phyloP scores from a whole-genome alignment of 1,284 basidiomycete species.

The Boletus sp. region DNA sequence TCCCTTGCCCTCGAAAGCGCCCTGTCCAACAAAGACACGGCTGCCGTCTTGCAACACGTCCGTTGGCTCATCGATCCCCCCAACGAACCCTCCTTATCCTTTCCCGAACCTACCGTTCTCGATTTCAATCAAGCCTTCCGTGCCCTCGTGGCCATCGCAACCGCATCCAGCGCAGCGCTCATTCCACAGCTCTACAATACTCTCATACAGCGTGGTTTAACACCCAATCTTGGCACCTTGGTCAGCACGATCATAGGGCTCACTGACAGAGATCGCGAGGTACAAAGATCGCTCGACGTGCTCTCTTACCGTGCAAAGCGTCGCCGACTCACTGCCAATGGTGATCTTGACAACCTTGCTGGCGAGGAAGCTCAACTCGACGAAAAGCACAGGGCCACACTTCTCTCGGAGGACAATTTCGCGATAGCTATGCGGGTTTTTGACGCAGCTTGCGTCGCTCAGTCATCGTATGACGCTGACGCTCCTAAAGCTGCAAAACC shows the following conservation, averaged over 20 bases:
- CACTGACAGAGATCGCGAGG: slow-evolving; percentile 74
- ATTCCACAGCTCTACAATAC: slow-evolving; percentile 78
- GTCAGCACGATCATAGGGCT: slow-evolving; percentile 70
- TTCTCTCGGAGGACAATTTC: slow-evolving; percentile 73
- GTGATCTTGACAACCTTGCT: slow-evolving; percentile 20
- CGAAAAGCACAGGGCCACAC: slow-evolving; percentile 42
- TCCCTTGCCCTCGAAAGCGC: slow-evolving; percentile 26
- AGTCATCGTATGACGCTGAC: slow-evolving; percentile 1
- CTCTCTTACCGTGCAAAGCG: slow-evolving; percentile 50
- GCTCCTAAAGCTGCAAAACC: slow-evolving; percentile 4
- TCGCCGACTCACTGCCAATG: slow-evolving; percentile 29
- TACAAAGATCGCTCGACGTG: slow-evolving; percentile 50
- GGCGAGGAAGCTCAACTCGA: slow-evolving; percentile 35
- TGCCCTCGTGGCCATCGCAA: slow-evolving; percentile 49
- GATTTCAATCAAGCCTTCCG: slow-evolving; percentile 72
- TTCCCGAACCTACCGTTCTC: slow-evolving; percentile 36
- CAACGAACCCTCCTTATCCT: slow-evolving; percentile 18
- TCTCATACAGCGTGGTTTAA: slow-evolving; percentile 67
- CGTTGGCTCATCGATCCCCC: slow-evolving; percentile 30
- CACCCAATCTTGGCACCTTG: slow-evolving; percentile 75
- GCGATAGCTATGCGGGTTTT: slow-evolving; percentile 74
- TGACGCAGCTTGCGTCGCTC: slow-evolving; percentile 54
- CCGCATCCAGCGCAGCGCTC: slow-evolving; percentile 56
- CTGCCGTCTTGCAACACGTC: slow-evolving; percentile 24
- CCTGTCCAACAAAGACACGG: slow-evolving; percentile 18